A percentile compares a stretch with the other conserved stretches of the same genome.
phyloP scores from a whole-genome alignment of 139 green algal genomes.

The Zygnema cylindricum region DNA sequence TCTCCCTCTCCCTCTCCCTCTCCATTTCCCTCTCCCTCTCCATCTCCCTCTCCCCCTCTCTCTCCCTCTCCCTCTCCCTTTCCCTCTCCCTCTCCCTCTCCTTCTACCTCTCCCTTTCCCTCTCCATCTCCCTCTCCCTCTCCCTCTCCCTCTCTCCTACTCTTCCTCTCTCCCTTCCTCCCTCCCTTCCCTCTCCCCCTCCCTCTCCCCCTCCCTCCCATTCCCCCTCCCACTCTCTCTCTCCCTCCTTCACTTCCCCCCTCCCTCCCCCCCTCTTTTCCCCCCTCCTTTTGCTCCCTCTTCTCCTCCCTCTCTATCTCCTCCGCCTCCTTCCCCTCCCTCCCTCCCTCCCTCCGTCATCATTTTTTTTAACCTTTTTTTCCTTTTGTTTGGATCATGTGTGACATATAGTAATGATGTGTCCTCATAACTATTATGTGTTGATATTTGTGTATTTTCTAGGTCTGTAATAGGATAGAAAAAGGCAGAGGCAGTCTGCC shows the following conservation, averaged over 20 bases:
- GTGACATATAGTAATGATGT: no score
- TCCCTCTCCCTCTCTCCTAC: not conserved
- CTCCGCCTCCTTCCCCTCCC: not conserved
- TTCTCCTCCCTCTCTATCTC: not conserved
- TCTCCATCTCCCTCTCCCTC: not conserved
- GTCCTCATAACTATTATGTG: not conserved
- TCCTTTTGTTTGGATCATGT: no score
- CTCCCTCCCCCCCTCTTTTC: not conserved
- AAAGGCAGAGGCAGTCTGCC: no score
- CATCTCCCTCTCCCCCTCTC: not conserved
- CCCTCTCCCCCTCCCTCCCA: not conserved
- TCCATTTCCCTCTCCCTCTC: not conserved
- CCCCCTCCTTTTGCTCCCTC: not conserved
- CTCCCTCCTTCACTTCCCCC: not conserved
- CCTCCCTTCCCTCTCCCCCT: not conserved
- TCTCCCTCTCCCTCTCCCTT: not conserved
- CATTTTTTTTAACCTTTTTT: not conserved
- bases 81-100: not conserved
- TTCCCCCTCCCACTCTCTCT: not conserved
- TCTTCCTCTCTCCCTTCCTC: not conserved
- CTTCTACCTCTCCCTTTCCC: not conserved
- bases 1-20: not conserved
- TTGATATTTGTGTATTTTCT: not conserved
- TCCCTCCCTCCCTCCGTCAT: not conserved
- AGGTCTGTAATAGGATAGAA: not conserved